Evolutionary conservation across 305 asterid species (phyloP), one percentile per base, ranked within the genome.

Genomic region (Fraxinus velutina): DNA sequence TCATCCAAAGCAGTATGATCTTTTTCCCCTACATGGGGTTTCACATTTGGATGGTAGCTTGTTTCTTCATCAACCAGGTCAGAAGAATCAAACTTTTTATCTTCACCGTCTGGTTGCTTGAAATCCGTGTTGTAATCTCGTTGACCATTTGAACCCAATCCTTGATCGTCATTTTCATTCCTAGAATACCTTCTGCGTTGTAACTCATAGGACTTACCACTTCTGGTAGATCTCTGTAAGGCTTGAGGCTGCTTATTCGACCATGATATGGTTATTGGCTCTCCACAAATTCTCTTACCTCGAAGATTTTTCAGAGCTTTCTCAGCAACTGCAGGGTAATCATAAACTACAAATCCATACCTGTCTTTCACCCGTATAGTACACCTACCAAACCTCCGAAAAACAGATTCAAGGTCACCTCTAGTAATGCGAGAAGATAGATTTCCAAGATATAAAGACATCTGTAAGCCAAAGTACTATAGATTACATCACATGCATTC

Each of bases 391-490:
- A 92, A 92, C 79, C 88, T 88, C 86, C 88, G 85, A 81, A 92
- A 91, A 85, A 87, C 88, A 75, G 68, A 89, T 78, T 88, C 90
- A 55, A 89, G 88, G 19, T 89, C 97, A 72, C 85, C 90, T 33
- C 76, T 83, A 73, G 78, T 82, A 29, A 79, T 70, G 66, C 76
- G 86, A 81, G 97, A 50, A 42, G 95, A 84, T 36, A 92, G 83
- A 79, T 91, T 91, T 52, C 94, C 94, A 29, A 90, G 90, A 85
- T 91, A 89, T 88, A 92, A 82, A 55, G 97, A 91, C 97, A 92
- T 90, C 95, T 86, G 84, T 19, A 83, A 86, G 9, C 37, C 50
- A 80, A 19, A 33, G 78, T 9, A 80, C 2, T 21, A 57, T 34
- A 76, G 62, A 7, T 57, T 73, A 62, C 39, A 34, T 33, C 37